phyloP scores from a whole-genome alignment of 257 asterid species.

The Fraxinus americana region DNA sequence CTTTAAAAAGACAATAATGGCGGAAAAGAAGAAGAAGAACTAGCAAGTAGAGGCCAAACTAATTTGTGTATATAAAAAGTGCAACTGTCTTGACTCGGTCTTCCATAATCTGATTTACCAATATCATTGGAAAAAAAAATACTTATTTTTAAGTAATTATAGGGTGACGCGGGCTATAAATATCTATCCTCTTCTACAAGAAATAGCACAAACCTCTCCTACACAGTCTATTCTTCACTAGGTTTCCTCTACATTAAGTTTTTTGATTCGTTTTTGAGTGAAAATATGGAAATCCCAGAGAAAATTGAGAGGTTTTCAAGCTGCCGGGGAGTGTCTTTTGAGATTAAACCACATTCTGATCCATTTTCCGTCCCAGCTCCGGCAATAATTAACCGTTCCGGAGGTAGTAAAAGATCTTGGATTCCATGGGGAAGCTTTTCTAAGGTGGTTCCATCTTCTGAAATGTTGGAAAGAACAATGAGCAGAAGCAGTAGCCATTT shows the following conservation, averaged over 20 bases:
- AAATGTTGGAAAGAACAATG: conserved; percentile 43
- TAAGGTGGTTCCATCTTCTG: conserved; percentile 39
- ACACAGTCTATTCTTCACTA: background rate
- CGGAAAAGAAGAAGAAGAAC: background rate
- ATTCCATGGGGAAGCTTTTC: conserved; percentile 52
- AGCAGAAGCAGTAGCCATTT: conserved; percentile 77
- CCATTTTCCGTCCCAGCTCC: conserved; percentile 39
- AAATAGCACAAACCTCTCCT: background rate
- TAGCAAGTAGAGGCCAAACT: background rate
- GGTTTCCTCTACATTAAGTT: background rate
- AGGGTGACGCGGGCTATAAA: background rate
- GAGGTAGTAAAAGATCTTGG: conserved; percentile 35
- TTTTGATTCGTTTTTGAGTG: background rate
- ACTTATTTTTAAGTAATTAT: background rate
- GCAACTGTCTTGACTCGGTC: background rate
- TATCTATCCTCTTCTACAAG: background rate
- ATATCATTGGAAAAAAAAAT: background rate
- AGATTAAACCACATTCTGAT: conserved; percentile 62
- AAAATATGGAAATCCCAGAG: conserved; percentile 39
- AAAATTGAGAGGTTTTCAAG: conserved; percentile 54
- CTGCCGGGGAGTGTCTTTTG: conserved; percentile 79
- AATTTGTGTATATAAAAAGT: background rate
- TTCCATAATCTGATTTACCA: background rate
- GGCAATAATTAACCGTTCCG: background rate
- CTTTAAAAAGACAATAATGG: background rate